Percentiles rank a stretch among this genome's conserved stretches.
phyloP scores from a whole-genome alignment of 1,139 yeast species.

The Suhomyces bolitotheri region DNA sequence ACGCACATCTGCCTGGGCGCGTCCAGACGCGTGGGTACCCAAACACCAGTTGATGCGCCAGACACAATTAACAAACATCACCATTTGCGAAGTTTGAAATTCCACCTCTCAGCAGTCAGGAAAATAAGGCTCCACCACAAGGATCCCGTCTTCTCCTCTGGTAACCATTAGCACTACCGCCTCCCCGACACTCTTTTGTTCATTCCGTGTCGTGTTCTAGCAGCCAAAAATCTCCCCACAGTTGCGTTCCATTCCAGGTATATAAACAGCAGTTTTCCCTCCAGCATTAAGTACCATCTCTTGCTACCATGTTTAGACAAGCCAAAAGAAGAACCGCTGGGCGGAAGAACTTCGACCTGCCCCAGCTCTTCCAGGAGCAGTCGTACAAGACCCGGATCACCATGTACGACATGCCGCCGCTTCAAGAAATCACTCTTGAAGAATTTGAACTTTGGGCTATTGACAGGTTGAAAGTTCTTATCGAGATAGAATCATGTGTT shows the following conservation, averaged over 20 bases:
- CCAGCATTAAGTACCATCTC: not conserved
- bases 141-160: too few relatives aligned
- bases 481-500: slow-evolving; percentile 77
- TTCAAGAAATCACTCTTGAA: slow-evolving; percentile 82
- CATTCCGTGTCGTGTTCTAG: too few relatives aligned
- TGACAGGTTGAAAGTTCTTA: slow-evolving; percentile 77
- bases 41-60: too few relatives aligned
- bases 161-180: too few relatives aligned
- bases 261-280: not conserved
- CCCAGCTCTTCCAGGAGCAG: slow-evolving; percentile 20
- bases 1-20: too few relatives aligned
- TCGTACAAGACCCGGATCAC: slow-evolving; percentile 46
- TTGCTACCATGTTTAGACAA: slow-evolving; percentile 71
- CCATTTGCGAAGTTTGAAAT: too few relatives aligned
- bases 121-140: too few relatives aligned
- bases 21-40: slow-evolving; percentile 4
- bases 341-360: slow-evolving; percentile 62
- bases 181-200: too few relatives aligned
- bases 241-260: not conserved
- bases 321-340: slow-evolving; percentile 75
- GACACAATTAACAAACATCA: too few relatives aligned
- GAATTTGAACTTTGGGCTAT: slow-evolving; percentile 96
- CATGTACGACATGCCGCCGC: slow-evolving; percentile 74
- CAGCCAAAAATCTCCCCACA: too few relatives aligned
- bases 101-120: too few relatives aligned